These are phyloP conservation scores for Chlamydomonas sp. DNA, from an alignment of 139 green algal species.

Conservation along the genomic window DNA sequence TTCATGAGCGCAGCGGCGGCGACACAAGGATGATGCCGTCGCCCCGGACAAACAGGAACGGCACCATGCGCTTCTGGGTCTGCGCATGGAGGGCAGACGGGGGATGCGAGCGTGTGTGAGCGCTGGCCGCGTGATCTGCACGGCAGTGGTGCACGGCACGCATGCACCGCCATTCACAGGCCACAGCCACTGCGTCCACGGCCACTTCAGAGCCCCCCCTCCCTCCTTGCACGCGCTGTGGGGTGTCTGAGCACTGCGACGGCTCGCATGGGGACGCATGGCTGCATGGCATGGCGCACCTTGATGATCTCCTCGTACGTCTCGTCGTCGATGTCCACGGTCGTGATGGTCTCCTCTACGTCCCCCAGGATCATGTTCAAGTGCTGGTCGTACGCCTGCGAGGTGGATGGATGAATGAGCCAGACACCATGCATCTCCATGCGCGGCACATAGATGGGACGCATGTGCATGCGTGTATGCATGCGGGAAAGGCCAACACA, in stretches of 20 bases:
- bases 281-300: constrained; percentile 41
- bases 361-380: constrained; percentile 99
- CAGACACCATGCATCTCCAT: neutral
- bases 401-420: neutral
- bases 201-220: neutral
- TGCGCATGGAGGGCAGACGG: constrained; percentile 38
- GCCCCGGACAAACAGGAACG: constrained; percentile 92
- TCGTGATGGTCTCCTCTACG: constrained; percentile 94
- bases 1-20: constrained; percentile 71
- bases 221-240: neutral
- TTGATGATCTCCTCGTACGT: constrained; percentile 99
- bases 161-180: constrained; percentile 2
- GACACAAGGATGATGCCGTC: constrained; percentile 93
- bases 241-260: neutral
- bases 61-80: constrained; percentile 82
- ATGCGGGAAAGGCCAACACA: constrained; percentile 31
- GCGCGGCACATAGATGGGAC: neutral
- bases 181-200: constrained; percentile 2
- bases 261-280: neutral
- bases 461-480: neutral
- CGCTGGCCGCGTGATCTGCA: neutral
- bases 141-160: neutral
- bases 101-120: neutral
- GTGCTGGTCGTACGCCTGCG: constrained; percentile 98
- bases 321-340: constrained; percentile 94